Base-by-base conservation (phyloP, 2,329 filamentous ascomycete species). In the Neopestalotiopsis sp. region DNA sequence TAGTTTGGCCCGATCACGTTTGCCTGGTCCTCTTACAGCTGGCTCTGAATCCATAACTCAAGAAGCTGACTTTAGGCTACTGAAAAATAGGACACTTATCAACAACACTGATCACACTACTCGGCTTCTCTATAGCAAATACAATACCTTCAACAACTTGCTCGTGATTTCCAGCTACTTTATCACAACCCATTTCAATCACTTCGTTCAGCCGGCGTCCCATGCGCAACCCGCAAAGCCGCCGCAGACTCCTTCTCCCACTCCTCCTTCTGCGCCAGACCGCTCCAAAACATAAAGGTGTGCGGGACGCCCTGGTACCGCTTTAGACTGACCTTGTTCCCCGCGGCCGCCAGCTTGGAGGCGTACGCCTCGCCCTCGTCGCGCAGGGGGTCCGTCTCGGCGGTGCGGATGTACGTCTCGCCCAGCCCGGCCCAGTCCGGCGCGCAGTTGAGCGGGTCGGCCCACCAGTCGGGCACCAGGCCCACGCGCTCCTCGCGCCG, bases 301-400 rank as follows among this genome's bases (percentile, higher is more conserved):
- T 86, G 84, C 10, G 84, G 84, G 40, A 84, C 81, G 0, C 84
- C 84, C 1, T 76, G 71, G 70, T 85, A 86, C n/a, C 84, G 75
- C 73, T 81, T 82, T 69, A 83, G 70, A 1, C 80, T 81, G 30
- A 86, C 84, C 71, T 84, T 80, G 69, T 81, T 82, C 1, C 84
- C 84, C n/a, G 77, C 75, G 69, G 82, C 78, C 10, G 83, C 74
- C 67, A 86, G 71, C 71, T 80, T 78, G 70, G 74, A 73, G 0
- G 77, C 84, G 69, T 86, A 86, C 0, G 80, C 80, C 74, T 86
- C 84, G 2, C 83, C 84, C 71, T 86, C 84, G 71, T 86, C 84
- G 2, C 84, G 77, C 66, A 86, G 71, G 1, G 83, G 82, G 70
- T 85, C 84, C 42, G 68, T 76, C 72, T 78, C 78, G 5, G 63